A percentile compares a stretch with the other conserved stretches of the same genome.
phyloP scores from a whole-genome alignment of 441 rosid species.

The Eruca vesicaria region DNA sequence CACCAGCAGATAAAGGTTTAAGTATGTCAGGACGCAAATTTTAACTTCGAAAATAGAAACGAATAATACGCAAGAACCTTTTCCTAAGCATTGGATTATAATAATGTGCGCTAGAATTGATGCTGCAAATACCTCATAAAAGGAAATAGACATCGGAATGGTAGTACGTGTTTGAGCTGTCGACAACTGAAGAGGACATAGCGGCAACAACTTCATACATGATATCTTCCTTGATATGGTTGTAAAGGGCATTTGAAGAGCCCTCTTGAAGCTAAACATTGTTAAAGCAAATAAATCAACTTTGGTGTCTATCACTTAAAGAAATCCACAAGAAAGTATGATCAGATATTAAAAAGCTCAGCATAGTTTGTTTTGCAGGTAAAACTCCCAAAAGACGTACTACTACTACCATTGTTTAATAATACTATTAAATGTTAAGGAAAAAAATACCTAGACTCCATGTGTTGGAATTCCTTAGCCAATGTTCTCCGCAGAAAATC shows the following conservation, averaged over 20 bases:
- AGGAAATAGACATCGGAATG: conserved; percentile 76
- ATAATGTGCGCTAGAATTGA: background rate
- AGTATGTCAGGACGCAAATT: background rate
- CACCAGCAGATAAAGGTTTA: conserved; percentile 7
- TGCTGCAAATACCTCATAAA: conserved; percentile 58
- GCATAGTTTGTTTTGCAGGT: background rate
- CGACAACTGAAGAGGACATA: conserved; percentile 61
- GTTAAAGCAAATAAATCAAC: conserved; percentile 8
- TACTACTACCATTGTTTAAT: no score
- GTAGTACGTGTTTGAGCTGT: conserved; percentile 39
- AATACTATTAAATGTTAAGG: no score
- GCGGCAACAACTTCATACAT: conserved; percentile 63
- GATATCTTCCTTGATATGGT: conserved; percentile 73
- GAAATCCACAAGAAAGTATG: conserved; percentile 4
- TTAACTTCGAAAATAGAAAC: background rate
- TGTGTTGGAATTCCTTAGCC: conserved; percentile 70
- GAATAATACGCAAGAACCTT: background rate
- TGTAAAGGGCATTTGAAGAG: conserved; percentile 83
- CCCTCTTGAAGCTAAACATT: conserved; percentile 75
- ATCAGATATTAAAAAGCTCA: background rate
- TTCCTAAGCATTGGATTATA: conserved; percentile 1
- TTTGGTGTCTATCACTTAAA: conserved; percentile 4
- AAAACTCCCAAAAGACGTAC: conserved; percentile 1
- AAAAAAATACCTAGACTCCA: conserved; percentile 70
- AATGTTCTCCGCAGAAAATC: conserved; percentile 70